A percentile compares a stretch with the other conserved stretches of the same genome.
phyloP scores from a whole-genome alignment of 768 basidiomycete genomes.

The Suillus clintonianus region DNA sequence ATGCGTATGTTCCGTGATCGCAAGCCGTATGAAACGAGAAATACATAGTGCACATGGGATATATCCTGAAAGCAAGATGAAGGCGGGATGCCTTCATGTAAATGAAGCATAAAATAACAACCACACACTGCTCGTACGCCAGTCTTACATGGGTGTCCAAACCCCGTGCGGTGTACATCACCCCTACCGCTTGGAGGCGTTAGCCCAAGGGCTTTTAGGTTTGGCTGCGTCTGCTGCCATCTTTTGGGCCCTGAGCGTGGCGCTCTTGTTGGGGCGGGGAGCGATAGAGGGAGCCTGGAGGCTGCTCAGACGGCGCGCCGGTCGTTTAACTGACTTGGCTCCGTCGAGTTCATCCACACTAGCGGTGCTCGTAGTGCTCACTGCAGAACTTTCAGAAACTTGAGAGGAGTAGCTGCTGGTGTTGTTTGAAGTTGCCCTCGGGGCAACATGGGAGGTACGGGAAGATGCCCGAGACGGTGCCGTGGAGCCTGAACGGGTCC shows the following conservation, averaged over 20 bases:
- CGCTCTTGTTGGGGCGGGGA: constrained; percentile 76
- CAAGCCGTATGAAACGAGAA: constrained; percentile 16
- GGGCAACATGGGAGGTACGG: constrained; percentile 33
- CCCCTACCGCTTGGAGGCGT: constrained; percentile 27
- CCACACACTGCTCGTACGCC: neutral
- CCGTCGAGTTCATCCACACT: constrained; percentile 19
- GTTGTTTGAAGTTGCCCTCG: constrained; percentile 13
- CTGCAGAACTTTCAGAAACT: constrained; percentile 27
- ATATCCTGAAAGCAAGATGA: constrained; percentile 18
- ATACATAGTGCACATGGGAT: constrained; percentile 8
- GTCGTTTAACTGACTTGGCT: constrained; percentile 28
- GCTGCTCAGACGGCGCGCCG: constrained; percentile 55
- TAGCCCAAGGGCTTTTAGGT: constrained; percentile 34
- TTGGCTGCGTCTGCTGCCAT: constrained; percentile 40
- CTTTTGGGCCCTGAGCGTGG: constrained; percentile 69
- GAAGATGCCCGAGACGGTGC: constrained; percentile 44
- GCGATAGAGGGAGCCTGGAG: constrained; percentile 58
- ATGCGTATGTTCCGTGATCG: constrained; percentile 13
- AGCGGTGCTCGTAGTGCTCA: constrained; percentile 28
- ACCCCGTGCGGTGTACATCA: neutral
- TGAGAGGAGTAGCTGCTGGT: constrained; percentile 24
- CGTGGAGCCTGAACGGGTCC: constrained; percentile 18
- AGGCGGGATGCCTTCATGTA: constrained; percentile 13
- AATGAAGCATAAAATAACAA: constrained; percentile 20
- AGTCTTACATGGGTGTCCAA: neutral